Evolutionary conservation across 2,329 filamentous ascomycete genomes (phyloP), one percentile per base, ranked within the genome.

Genomic region (Aspergillus sp.): DNA sequence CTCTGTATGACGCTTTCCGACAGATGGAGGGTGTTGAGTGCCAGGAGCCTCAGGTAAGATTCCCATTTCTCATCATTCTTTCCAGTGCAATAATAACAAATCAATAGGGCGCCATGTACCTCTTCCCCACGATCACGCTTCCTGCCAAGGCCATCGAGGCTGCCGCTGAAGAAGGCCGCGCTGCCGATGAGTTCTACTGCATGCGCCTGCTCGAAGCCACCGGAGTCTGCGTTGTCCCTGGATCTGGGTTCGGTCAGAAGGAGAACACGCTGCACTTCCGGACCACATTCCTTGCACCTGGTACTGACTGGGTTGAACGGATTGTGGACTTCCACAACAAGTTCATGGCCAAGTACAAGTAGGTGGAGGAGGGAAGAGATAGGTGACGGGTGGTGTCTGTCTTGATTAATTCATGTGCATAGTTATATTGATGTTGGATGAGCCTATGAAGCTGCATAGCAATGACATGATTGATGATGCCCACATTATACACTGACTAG

Each of bases 1-100:
- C 93, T 5, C 78, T 98, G 44, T 93, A 94, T 73, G 80, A 90
- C 61, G 90, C 91, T 23, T 98, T 98, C 73, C 77, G 83, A 68
- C 74, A 89, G 65, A 97, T 98, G 93, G 91, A 97, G 71, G 93
- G 93, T 49, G 91, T 98, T 50, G 82, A 90, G 67, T 95, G 90
- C 72, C 86, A 86, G 61, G 79, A 83, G 58, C 93, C 93, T 48
- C 87, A 81, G 65, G 80, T 82, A 68, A 50, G 71, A 68, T 41
- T 39, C 13, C 17, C 35, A 7, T 46, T 38, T 20, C 9, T 39
- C 30, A 10, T 30, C 5, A 25, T 23, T 43, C 30, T 15, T 22
- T 38, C 41, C 7, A 32, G 20, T 27, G 32, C 33, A 38, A 39
- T 53, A 33, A 46, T 45, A 50, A 48, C 22, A 25, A 43, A 25